Evolutionary conservation across 2,329 filamentous ascomycete species (phyloP).

Genomic region (Trichoderma cornu-damae): DNA sequence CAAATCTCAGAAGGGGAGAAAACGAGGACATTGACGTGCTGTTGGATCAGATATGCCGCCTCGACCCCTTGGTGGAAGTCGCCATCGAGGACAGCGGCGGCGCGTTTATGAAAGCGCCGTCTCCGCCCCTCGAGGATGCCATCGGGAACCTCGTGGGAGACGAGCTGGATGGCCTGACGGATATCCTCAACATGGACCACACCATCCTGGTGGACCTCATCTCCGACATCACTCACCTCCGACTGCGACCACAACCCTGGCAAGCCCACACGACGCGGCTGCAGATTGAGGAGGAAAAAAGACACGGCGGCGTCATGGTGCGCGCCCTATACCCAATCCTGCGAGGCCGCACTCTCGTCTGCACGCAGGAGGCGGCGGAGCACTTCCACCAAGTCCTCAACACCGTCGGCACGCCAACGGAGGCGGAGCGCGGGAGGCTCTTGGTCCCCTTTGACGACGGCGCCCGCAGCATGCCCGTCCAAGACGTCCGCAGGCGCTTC

Average conservation of each 20-base stretch:
- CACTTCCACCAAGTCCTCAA: conserved; percentile 36
- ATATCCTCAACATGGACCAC: conserved; percentile 39
- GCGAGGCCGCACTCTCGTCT: conserved; percentile 31
- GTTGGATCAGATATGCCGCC: conserved; percentile 29
- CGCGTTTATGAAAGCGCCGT: conserved; percentile 24
- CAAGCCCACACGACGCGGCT: conserved; percentile 30
- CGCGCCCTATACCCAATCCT: conserved; percentile 35
- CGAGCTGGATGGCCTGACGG: conserved; percentile 32
- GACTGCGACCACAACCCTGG: conserved; percentile 32
- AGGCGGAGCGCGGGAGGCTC: conserved; percentile 33
- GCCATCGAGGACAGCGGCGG: conserved; percentile 30
- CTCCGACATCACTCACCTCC: conserved; percentile 37
- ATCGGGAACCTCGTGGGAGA: conserved; percentile 31
- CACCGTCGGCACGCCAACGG: conserved; percentile 36
- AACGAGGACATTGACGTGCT: conserved; percentile 31
- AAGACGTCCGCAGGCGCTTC: conserved; percentile 27
- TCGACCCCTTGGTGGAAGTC: conserved; percentile 32
- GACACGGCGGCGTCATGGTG: conserved; percentile 32
- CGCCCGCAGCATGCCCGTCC: conserved; percentile 13
- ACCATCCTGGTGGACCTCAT: conserved; percentile 39
- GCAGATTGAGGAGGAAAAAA: conserved; percentile 35
- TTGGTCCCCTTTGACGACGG: conserved; percentile 29
- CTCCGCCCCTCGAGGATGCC: conserved; percentile 27
- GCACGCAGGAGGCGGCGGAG: conserved; percentile 36
- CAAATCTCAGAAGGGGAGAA: conserved; percentile 29